Percentiles rank a stretch among this genome's conserved stretches.
Evolutionary conservation across 2,329 filamentous ascomycete genomes (phyloP).

Genomic region (Aspergillus sp.): DNA sequence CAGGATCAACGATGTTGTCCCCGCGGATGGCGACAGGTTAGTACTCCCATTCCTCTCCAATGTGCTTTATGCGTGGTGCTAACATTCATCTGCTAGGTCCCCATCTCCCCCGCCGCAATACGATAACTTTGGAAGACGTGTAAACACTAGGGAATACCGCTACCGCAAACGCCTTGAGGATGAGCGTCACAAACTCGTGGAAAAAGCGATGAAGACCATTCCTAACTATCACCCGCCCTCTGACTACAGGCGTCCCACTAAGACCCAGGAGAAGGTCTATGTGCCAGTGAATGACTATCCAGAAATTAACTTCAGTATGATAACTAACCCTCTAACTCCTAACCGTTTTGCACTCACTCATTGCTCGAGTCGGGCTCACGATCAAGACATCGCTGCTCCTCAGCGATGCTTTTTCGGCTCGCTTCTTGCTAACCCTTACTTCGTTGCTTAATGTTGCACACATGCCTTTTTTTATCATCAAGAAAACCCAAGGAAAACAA

Average conservation of each 20-base stretch:
- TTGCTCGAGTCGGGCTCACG: constrained; percentile 46
- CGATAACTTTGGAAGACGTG: constrained; percentile 98
- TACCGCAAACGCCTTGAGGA: constrained; percentile 98
- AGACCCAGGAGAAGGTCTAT: constrained; percentile 99
- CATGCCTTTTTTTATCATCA: constrained; percentile 24
- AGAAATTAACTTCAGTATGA: constrained; percentile 99
- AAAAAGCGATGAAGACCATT: constrained; percentile 99
- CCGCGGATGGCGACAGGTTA: constrained; percentile 91
- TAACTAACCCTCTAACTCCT: constrained; percentile 97
- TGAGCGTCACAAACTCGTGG: constrained; percentile 96
- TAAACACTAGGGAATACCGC: constrained; percentile 97
- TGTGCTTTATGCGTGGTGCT: constrained; percentile 16
- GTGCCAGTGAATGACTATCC: constrained; percentile 99
- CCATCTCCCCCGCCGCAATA: constrained; percentile 95
- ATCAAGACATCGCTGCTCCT: constrained; percentile 29
- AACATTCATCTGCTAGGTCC: constrained; percentile 61
- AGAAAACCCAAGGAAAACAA: constrained; percentile 32
- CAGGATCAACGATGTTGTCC: constrained; percentile 97
- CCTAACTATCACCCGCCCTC: constrained; percentile 98
- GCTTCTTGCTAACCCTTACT: constrained; percentile 42
- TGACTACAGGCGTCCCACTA: constrained; percentile 97
- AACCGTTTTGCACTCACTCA: constrained; percentile 51
- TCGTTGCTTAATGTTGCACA: constrained; percentile 33
- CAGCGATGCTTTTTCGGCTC: constrained; percentile 36
- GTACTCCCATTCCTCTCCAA: constrained; percentile 29